Conservation (phyloP, 805 yeast genomes). For the Spencermartinsiella europaea region DNA sequence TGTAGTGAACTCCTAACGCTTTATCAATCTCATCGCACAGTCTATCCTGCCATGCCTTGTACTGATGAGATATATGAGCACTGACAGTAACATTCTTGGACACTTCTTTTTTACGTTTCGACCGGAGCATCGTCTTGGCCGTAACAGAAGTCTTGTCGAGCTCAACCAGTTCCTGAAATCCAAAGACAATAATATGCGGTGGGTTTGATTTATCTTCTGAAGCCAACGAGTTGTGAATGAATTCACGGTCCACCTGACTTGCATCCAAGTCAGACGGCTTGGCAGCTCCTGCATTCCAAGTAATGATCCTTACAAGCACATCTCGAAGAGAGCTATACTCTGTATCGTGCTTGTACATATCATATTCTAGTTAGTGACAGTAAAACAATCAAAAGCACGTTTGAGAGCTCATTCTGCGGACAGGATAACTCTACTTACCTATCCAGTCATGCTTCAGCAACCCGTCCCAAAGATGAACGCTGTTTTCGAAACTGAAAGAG, state of each 20-base stretch:
- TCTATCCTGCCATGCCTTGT: conserved; percentile 32
- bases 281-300: conserved; percentile 41
- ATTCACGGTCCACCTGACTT: conserved; percentile 17
- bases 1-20: conserved; percentile 37
- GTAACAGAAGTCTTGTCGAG: conserved; percentile 77
- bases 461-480: conserved; percentile 33
- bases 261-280: conserved; percentile 29
- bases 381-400: neutral
- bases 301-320: conserved; percentile 30
- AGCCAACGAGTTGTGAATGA: conserved; percentile 15
- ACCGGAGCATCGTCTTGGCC: conserved; percentile 43
- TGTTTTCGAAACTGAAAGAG: conserved; percentile 23
- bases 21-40: conserved; percentile 25
- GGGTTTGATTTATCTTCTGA: conserved; percentile 25
- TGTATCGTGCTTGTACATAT: conserved; percentile 25
- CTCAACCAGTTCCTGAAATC: conserved; percentile 87
- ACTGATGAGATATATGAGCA: conserved; percentile 27
- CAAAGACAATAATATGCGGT: conserved; percentile 74
- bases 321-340: conserved; percentile 26
- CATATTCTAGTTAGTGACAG: conserved; percentile 14
- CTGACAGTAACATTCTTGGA: conserved; percentile 39
- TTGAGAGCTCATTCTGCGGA: neutral
- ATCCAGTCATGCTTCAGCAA: conserved; percentile 30
- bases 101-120: conserved; percentile 40
- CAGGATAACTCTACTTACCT: conserved; percentile 13